A percentile compares a stretch with the other conserved stretches of the same genome.
Evolutionary conservation across 2,329 filamentous ascomycete genomes (phyloP).

Genomic region (Sporothrix curviconia): DNA sequence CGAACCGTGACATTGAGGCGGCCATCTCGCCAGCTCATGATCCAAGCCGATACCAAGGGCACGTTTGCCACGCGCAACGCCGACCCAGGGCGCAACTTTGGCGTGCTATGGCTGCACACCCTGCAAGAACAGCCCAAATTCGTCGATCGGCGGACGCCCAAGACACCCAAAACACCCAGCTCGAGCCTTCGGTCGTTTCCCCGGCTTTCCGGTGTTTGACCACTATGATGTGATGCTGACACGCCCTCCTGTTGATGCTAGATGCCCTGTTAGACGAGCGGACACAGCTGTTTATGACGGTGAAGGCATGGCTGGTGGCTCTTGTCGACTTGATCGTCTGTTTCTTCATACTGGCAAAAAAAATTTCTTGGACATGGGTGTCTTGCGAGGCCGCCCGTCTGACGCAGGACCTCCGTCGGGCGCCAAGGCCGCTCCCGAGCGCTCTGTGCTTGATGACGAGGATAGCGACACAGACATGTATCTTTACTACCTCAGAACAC

Average conservation of each 20-base stretch:
- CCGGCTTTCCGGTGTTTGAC: constrained; percentile 48
- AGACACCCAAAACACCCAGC: constrained; percentile 39
- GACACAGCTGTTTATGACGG: constrained; percentile 67
- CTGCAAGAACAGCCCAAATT: constrained; percentile 50
- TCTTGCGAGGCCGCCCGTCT: constrained; percentile 33
- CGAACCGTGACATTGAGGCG: constrained; percentile 71
- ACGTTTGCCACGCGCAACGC: constrained; percentile 43
- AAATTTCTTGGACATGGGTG: constrained; percentile 52
- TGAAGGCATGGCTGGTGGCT: constrained; percentile 72
- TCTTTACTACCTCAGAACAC: constrained; percentile 68
- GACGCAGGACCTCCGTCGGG: no score
- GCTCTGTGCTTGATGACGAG: constrained; percentile 29
- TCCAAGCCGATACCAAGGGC: constrained; percentile 44
- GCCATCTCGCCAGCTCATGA: constrained; percentile 65
- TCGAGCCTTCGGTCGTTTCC: constrained; percentile 30
- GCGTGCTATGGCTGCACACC: constrained; percentile 76
- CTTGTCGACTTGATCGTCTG: constrained; percentile 57
- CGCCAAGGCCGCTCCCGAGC: background rate
- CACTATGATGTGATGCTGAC: constrained; percentile 69
- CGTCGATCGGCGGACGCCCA: constrained; percentile 44
- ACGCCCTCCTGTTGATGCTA: constrained; percentile 75
- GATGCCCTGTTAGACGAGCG: constrained; percentile 69
- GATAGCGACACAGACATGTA: constrained; percentile 69
- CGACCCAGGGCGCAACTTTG: constrained; percentile 63
- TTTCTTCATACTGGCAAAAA: constrained; percentile 53